These are phyloP conservation scores for Microglena sp. DNA, from an alignment of 139 green algal genomes.

Conservation along the genomic window DNA sequence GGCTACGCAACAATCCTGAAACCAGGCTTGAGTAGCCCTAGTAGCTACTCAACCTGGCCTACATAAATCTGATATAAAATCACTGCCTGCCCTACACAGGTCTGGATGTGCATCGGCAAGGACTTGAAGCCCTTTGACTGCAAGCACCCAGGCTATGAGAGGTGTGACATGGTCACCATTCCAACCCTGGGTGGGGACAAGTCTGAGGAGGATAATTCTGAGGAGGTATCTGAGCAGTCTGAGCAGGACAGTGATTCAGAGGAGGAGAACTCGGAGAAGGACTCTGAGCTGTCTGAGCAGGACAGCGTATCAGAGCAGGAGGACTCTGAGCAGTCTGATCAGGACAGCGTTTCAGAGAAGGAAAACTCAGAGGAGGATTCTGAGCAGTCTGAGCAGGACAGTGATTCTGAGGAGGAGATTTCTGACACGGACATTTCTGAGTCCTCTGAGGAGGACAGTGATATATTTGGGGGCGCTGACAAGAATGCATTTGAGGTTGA, in stretches of 20 bases:
- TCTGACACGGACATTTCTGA: too few species aligned
- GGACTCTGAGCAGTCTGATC: conserved; percentile 4
- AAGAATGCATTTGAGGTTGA: too few species aligned
- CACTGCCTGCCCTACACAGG: too few species aligned
- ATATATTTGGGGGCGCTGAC: too few species aligned
- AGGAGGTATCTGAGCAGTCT: neutral
- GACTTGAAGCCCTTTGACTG: conserved; percentile 36
- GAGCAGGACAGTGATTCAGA: conserved; percentile 1
- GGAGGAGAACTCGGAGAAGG: neutral
- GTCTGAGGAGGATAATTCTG: neutral
- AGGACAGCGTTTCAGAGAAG: neutral
- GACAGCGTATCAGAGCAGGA: neutral
- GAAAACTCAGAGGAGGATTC: neutral
- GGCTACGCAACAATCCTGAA: too few species aligned
- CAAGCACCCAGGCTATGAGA: neutral
- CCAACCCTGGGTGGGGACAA: conserved; percentile 9
- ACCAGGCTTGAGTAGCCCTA: too few species aligned
- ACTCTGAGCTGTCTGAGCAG: neutral
- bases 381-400: neutral
- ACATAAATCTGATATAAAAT: too few species aligned
- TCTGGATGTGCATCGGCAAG: conserved; percentile 57
- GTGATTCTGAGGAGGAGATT: neutral
- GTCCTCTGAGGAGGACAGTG: neutral
- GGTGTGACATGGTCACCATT: conserved; percentile 9
- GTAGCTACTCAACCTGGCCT: too few species aligned